phyloP scores from a whole-genome alignment of 176 grass and related monocot species.

The Guadua angustifolia region DNA sequence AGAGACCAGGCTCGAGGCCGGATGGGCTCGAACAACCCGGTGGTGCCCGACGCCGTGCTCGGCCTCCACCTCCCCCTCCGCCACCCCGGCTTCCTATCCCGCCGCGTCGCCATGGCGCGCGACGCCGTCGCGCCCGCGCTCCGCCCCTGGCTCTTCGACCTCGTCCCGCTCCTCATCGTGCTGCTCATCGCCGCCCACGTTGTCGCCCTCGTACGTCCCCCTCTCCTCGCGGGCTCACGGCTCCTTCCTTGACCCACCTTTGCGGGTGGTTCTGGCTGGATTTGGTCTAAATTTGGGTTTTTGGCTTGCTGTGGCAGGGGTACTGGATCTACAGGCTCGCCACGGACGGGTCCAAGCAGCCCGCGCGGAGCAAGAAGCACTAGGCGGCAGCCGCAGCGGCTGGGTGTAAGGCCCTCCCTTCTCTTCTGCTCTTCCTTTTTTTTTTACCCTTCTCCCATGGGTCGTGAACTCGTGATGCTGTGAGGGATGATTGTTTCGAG shows the following conservation, averaged over 20 bases:
- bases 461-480: background rate
- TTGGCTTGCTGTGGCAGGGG: constrained; percentile 46
- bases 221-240: too few relatives aligned
- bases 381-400: constrained; percentile 19
- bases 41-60: constrained; percentile 40
- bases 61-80: constrained; percentile 20
- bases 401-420: constrained; percentile 19
- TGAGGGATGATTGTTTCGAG: background rate
- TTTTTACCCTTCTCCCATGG: background rate
- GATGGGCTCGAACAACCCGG: constrained; percentile 57
- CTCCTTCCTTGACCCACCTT: background rate
- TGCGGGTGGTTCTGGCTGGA: background rate
- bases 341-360: constrained; percentile 66
- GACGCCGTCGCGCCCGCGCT: constrained; percentile 30
- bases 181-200: constrained; percentile 96
- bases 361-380: constrained; percentile 75
- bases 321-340: constrained; percentile 97
- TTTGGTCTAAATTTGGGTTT: constrained; percentile 19
- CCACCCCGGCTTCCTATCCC: constrained; percentile 43
- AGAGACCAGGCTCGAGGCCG: background rate
- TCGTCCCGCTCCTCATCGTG: constrained; percentile 73
- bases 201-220: constrained; percentile 69
- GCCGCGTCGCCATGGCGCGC: constrained; percentile 63
- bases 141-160: constrained; percentile 70
- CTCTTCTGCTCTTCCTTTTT: background rate